These are phyloP conservation scores for Erodium trifolium DNA, from an alignment of 441 rosid species.

Conservation along the genomic window DNA sequence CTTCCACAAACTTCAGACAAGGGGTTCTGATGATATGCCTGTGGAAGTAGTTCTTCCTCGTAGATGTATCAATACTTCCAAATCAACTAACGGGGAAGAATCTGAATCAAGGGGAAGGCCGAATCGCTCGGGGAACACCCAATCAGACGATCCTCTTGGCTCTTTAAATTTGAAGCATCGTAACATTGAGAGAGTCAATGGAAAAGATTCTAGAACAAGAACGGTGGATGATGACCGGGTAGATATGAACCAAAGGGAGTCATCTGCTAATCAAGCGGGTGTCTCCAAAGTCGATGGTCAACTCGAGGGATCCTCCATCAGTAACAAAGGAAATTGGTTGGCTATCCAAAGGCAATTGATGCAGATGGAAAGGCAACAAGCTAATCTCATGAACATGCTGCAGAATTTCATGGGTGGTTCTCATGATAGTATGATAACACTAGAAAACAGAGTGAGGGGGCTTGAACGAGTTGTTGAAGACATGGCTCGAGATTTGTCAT, in stretches of 20 bases:
- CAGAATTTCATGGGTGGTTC: constrained; percentile 99
- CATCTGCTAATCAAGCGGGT: constrained; percentile 42
- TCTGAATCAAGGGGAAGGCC: constrained; percentile 44
- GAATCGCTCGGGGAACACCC: no score
- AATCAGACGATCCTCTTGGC: background rate
- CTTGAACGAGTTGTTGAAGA: constrained; percentile 95
- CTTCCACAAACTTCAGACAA: constrained; percentile 80
- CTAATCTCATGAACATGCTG: constrained; percentile 87
- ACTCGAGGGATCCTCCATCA: no score
- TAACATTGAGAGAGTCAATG: constrained; percentile 42
- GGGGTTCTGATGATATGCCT: constrained; percentile 68
- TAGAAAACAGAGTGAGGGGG: constrained; percentile 91
- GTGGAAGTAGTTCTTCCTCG: constrained; percentile 95
- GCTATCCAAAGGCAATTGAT: constrained; percentile 92
- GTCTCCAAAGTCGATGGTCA: constrained; percentile 18
- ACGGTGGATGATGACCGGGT: constrained; percentile 46
- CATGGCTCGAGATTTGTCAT: constrained; percentile 80
- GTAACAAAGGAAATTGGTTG: constrained; percentile 67
- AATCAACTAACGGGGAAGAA: constrained; percentile 46
- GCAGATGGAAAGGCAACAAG: constrained; percentile 92
- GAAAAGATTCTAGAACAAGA: constrained; percentile 49
- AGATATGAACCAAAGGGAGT: constrained; percentile 46
- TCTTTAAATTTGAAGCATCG: constrained; percentile 36
- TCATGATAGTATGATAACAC: constrained; percentile 81
- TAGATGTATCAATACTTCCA: constrained; percentile 50